phyloP scores from a whole-genome alignment of 202 grass and related monocot species.

The Digitaria exilis region DNA sequence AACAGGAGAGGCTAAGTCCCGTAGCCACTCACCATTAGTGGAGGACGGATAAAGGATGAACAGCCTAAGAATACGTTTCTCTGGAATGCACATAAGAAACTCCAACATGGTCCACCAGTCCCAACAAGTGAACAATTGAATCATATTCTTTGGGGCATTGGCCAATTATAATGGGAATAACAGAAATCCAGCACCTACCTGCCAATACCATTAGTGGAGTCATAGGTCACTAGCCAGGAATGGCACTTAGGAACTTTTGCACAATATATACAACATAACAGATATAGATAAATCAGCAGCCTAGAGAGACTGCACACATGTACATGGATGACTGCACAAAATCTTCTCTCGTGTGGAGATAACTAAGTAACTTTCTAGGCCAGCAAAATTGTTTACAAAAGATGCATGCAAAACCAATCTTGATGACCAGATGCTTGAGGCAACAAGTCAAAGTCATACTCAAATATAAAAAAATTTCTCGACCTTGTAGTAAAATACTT shows the following conservation, averaged over 20 bases:
- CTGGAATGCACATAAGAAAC: conserved; percentile 41
- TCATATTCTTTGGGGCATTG: conserved; percentile 16
- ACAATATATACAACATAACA: not conserved
- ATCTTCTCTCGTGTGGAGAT: not conserved
- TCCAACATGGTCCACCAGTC: conserved; percentile 36
- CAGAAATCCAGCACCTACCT: conserved; percentile 19
- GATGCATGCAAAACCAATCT: not conserved
- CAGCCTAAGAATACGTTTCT: conserved; percentile 27
- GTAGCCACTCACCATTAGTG: conserved; percentile 53
- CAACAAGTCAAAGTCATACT: conserved; percentile 25
- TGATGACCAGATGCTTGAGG: conserved; percentile 3
- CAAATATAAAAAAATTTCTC: conserved; percentile 8
- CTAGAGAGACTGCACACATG: not conserved
- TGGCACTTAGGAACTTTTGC: not conserved
- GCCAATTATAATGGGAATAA: conserved; percentile 26
- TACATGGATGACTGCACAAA: not conserved
- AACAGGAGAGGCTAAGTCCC: conserved; percentile 21
- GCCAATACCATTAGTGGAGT: conserved; percentile 29
- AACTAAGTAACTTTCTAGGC: not conserved
- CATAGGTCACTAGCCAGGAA: conserved; percentile 19
- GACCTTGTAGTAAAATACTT: not conserved
- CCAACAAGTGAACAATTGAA: conserved; percentile 25
- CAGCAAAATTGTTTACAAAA: conserved; percentile 12
- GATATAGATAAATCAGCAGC: not conserved
- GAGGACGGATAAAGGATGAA: conserved; percentile 28